phyloP scores from a whole-genome alignment of 2,329 filamentous ascomycete species.

The Paecilomyces formosus region DNA sequence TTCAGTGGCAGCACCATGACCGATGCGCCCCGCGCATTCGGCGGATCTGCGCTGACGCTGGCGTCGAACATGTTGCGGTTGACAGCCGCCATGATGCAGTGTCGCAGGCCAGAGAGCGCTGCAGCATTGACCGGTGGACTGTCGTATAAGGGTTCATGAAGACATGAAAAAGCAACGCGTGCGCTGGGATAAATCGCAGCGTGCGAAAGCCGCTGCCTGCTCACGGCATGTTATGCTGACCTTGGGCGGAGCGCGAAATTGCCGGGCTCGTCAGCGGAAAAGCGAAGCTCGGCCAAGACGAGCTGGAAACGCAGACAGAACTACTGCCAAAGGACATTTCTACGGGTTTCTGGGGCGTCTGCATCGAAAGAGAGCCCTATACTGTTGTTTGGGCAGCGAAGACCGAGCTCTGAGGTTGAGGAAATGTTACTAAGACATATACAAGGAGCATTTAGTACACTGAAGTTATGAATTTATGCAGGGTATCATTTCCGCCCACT shows the following conservation, averaged over 20 bases:
- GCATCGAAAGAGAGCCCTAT: not conserved
- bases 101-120: conserved; percentile 13
- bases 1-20: conserved; percentile 47
- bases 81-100: conserved; percentile 35
- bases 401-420: not conserved
- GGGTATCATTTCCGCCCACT: not conserved
- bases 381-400: not conserved
- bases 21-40: conserved; percentile 16
- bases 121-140: conserved; percentile 16
- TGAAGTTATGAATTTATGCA: not conserved
- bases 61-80: conserved; percentile 36
- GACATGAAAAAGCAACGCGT: not conserved
- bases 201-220: not conserved
- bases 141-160: not conserved
- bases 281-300: not conserved
- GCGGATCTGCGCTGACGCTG: conserved; percentile 21
- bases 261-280: not conserved
- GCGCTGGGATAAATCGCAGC: not conserved
- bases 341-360: not conserved
- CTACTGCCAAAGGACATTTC: not conserved
- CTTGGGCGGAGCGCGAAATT: not conserved
- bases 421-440: not conserved
- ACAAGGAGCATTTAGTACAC: not conserved
- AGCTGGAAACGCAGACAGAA: not conserved
- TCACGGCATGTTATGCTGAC: not conserved